Percentiles rank a stretch among this genome's conserved stretches.
These are phyloP conservation scores for Mycena sanguinolenta DNA, from an alignment of 768 basidiomycete species.

Conservation along the genomic window DNA sequence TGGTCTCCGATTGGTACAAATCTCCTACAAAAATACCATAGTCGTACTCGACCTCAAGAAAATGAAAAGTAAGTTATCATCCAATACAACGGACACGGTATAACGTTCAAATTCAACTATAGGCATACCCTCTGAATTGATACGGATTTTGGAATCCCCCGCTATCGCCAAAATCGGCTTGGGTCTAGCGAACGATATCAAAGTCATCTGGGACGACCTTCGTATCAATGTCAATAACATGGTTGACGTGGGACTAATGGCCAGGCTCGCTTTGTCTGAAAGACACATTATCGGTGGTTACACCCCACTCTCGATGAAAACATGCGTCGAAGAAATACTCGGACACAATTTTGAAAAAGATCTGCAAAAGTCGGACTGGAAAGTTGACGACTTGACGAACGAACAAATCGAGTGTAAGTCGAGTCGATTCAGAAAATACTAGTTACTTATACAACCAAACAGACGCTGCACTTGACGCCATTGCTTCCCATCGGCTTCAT, in stretches of 20 bases:
- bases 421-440: no score
- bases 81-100: no score
- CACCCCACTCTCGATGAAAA: not conserved
- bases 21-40: not conserved
- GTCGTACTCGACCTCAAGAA: slow-evolving; percentile 4
- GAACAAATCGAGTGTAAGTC: no score
- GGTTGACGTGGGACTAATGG: slow-evolving; percentile 8
- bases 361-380: not conserved
- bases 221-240: not conserved
- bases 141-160: not conserved
- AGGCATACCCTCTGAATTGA: no score
- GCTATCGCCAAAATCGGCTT: not conserved
- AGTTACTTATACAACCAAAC: no score
- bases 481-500: no score
- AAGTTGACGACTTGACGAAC: no score
- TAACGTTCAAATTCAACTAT: no score
- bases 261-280: not conserved
- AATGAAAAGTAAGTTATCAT: not conserved
- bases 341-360: not conserved
- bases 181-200: not conserved
- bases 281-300: not conserved
- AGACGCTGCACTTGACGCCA: no score
- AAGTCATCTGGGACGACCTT: not conserved
- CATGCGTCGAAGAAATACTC: not conserved
- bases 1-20: not conserved